A percentile compares a stretch with the other conserved stretches of the same genome.
These are phyloP conservation scores for Biscogniauxia marginata DNA, from an alignment of 2,329 filamentous ascomycete genomes.

Conservation along the genomic window DNA sequence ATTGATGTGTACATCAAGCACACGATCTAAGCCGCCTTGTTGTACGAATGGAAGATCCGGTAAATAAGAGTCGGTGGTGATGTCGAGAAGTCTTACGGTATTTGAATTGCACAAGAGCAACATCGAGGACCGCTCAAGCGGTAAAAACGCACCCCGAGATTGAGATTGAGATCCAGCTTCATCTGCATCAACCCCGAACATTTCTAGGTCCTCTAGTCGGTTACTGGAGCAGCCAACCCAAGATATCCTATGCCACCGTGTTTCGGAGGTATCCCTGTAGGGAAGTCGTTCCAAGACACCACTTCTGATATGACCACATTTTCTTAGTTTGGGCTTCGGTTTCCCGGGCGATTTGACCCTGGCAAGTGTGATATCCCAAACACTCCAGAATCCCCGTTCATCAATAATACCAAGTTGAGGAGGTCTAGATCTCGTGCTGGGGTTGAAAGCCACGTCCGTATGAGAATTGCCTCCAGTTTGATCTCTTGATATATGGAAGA, in stretches of 20 bases:
- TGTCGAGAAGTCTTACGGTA: conserved; percentile 29
- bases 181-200: conserved; percentile 38
- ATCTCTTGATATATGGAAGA: conserved; percentile 51
- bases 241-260: conserved; percentile 43
- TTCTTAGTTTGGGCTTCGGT: conserved; percentile 33
- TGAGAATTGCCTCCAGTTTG: conserved; percentile 56
- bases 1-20: conserved; percentile 29
- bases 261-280: conserved; percentile 24
- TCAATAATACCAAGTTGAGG: conserved; percentile 67
- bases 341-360: conserved; percentile 34
- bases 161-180: conserved; percentile 14
- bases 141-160: conserved; percentile 24
- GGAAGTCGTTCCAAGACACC: conserved; percentile 39
- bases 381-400: conserved; percentile 61
- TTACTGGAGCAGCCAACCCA: conserved; percentile 37
- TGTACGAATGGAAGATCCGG: conserved; percentile 25
- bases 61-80: conserved; percentile 24
- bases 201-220: conserved; percentile 30
- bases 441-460: conserved; percentile 65
- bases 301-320: conserved; percentile 44
- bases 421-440: conserved; percentile 45
- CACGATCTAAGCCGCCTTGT: conserved; percentile 19
- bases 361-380: conserved; percentile 58
- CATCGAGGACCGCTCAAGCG: conserved; percentile 57
- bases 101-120: conserved; percentile 37